phyloP scores from a whole-genome alignment of 2,329 filamentous ascomycete species.

The Exophiala lecanii-corni region DNA sequence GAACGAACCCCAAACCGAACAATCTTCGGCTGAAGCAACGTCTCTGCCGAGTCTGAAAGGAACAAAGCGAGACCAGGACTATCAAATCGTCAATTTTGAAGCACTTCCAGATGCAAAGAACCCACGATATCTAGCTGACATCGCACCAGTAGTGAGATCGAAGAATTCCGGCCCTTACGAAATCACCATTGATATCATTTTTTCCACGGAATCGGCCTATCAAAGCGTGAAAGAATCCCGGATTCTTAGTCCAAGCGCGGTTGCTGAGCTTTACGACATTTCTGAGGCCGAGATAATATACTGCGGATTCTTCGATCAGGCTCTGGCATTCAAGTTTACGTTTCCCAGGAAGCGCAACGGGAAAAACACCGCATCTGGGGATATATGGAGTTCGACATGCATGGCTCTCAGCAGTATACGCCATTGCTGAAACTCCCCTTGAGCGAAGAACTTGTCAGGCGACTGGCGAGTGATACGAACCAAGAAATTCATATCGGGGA shows the following conservation, averaged over 20 bases:
- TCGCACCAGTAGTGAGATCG: conserved; percentile 43
- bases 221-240: conserved; percentile 33
- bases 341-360: conserved; percentile 34
- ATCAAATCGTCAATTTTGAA: neutral
- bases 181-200: conserved; percentile 50
- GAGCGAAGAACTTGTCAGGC: neutral
- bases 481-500: too few relatives aligned
- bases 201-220: conserved; percentile 35
- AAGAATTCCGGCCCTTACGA: conserved; percentile 52
- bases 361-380: conserved; percentile 25
- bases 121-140: conserved; percentile 28
- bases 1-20: neutral
- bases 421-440: conserved; percentile 30
- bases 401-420: conserved; percentile 38
- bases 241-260: conserved; percentile 30
- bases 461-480: too few relatives aligned
- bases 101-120: neutral
- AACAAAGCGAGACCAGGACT: neutral
- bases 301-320: conserved; percentile 41
- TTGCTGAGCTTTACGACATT: conserved; percentile 28
- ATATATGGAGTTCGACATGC: conserved; percentile 36
- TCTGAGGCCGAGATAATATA: conserved; percentile 30
- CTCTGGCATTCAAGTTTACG: conserved; percentile 45
- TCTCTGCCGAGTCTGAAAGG: too few relatives aligned
- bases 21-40: neutral